Evolutionary conservation across 2,329 filamentous ascomycete genomes (phyloP), one percentile per base, ranked within the genome.

Genomic region (Aspergillus sp.): DNA sequence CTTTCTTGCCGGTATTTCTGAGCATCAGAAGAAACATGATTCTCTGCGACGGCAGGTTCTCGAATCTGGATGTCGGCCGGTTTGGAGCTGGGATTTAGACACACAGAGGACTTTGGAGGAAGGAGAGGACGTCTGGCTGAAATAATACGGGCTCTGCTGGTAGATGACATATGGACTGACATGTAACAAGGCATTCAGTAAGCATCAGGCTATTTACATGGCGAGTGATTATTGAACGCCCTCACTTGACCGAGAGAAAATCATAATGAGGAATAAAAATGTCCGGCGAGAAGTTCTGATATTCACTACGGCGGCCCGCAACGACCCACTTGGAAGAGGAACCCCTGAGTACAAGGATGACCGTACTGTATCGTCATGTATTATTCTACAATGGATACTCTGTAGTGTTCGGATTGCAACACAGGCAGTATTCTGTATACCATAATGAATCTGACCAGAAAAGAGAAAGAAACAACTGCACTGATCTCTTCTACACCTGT

Each of bases 271-370:
- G 19, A 19, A 19, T 7, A 22, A 30, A 20, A 39, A 12, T 19
- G 33, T 35, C 33, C 33, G 33, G 13, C 33, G n/a, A n/a, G 33
- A 32, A 17, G 13, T 35, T 35, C 13, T 35, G 13, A 35, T n/a
- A n/a, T 19, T 39, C 41, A 43, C 41, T 53, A 53, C 50, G 51
- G 54, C 51, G 56, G 54, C 48, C 60, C 55, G 50, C 50, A 59
- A 51, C 48, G 59, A 59, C 59, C 60, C 57, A 55, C 55, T 39
- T 19, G 17, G 50, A 43, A 46, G 45, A 42, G 51, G 50, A 58
- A 57, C 60, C 57, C 60, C 60, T 63, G 59, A 62, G 53, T 56
- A 46, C 47, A 50, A 49, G 46, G 47, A 48, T 53, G 7, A 12
- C 37, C 17, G 37, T 39, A 39, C 17, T 3, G 17, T 37, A 37